Evolutionary conservation across 2,329 filamentous ascomycete genomes (phyloP).

Genomic region (Periconia digitata): DNA sequence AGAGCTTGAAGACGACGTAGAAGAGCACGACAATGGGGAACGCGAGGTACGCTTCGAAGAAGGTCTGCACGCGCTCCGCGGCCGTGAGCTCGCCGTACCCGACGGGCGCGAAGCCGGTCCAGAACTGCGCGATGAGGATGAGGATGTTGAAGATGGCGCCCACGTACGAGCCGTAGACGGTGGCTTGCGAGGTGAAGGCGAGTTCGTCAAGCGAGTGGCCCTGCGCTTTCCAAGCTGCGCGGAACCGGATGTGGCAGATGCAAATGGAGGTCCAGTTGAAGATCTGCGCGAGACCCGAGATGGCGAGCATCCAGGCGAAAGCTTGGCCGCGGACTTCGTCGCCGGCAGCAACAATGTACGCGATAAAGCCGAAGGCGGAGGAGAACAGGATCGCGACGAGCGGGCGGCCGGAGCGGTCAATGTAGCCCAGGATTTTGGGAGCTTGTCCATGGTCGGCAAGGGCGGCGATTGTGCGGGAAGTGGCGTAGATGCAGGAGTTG

Average conservation of each 20-base stretch:
- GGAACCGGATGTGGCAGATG: slow-evolving; percentile 65
- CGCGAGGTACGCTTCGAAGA: slow-evolving; percentile 72
- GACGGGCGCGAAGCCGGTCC: slow-evolving; percentile 78
- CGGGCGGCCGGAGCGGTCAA: slow-evolving; percentile 61
- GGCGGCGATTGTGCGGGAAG: slow-evolving; percentile 81
- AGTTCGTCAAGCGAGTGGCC: slow-evolving; percentile 68
- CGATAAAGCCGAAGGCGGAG: slow-evolving; percentile 56
- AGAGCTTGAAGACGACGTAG: slow-evolving; percentile 73
- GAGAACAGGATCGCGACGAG: slow-evolving; percentile 54
- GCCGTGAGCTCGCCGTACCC: slow-evolving; percentile 54
- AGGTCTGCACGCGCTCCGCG: slow-evolving; percentile 57
- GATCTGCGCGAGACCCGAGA: slow-evolving; percentile 70
- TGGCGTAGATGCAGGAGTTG: slow-evolving; percentile 85
- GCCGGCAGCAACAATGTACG: slow-evolving; percentile 55
- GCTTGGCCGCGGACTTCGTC: slow-evolving; percentile 43
- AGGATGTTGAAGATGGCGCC: slow-evolving; percentile 73
- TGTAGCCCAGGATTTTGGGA: slow-evolving; percentile 57
- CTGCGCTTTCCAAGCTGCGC: slow-evolving; percentile 59
- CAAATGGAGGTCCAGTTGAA: slow-evolving; percentile 73
- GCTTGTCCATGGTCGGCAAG: slow-evolving; percentile 72
- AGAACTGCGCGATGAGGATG: slow-evolving; percentile 79
- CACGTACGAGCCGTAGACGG: slow-evolving; percentile 74
- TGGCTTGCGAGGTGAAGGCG: slow-evolving; percentile 75
- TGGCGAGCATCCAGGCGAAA: slow-evolving; percentile 65
- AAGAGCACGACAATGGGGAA: slow-evolving; percentile 66